Evolutionary conservation across 2,329 filamentous ascomycete species (phyloP), one percentile per base, ranked within the genome.

Genomic region (Aspergillus uvarum): DNA sequence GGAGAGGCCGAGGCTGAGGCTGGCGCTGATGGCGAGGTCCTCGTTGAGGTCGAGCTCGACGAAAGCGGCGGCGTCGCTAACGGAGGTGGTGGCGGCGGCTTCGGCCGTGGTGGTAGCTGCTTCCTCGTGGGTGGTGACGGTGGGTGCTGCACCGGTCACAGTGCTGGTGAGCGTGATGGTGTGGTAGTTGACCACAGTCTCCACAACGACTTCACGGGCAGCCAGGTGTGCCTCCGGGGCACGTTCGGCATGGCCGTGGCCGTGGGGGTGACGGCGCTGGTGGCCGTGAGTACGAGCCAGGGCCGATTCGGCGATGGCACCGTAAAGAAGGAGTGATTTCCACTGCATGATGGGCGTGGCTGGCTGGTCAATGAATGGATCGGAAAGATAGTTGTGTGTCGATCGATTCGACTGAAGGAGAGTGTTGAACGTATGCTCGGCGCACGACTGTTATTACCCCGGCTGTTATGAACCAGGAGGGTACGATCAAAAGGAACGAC

Each of bases 261-360:
- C 64, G 59, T 62, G 63, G 26, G 26, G 26, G 42, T 71, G 59
- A 38, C 68, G 67, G 57, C 67, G 68, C 47, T 68, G 61, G n/a
- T 67, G 68, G 57, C 68, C 68, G 57, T 74, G 72, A 12, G 63
- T 47, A 54, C 70, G 65, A 60, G 66, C 67, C 58, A 68, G 56
- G 56, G 65, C 67, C 48, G 67, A 62, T 52, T 68, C 63, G 55
- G 69, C 68, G 57, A 69, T 58, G 38, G 68, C 63, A 29, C 67
- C 57, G 51, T 71, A 54, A 50, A 74, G 56, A 64, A 69, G 47
- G 57, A 69, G 48, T 38, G 65, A 68, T 57, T 70, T 71, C 64
- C 73, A 63, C 67, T 72, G 70, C 72, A 74, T 74, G 42, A 32
- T 64, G 53, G 54, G 58, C 29, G 48, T 19, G 12, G 42, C 32